Conservation (phyloP, 2,329 filamentous ascomycete species). For the Trichophyton schoenleinii region DNA sequence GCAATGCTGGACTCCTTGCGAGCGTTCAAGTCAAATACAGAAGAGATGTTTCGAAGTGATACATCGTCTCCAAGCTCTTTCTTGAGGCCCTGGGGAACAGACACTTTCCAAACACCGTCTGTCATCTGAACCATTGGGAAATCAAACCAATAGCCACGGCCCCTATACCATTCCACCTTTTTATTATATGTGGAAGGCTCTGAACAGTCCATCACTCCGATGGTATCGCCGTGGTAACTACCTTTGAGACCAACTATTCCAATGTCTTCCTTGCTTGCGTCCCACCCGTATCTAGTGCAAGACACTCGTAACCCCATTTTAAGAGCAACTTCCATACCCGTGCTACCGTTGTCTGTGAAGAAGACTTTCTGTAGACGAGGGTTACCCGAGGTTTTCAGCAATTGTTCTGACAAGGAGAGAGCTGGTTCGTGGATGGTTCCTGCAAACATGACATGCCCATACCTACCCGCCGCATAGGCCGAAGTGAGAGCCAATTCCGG, state of each 20-base stretch:
- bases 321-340: conserved; percentile 68
- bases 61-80: conserved; percentile 34
- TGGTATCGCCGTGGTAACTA: conserved; percentile 78
- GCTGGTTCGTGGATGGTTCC: conserved; percentile 69
- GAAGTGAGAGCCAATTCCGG: conserved; percentile 58
- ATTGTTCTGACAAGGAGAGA: conserved; percentile 51
- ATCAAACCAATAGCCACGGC: conserved; percentile 68
- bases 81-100: conserved; percentile 41
- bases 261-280: conserved; percentile 43
- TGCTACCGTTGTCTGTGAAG: conserved; percentile 74
- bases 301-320: conserved; percentile 72
- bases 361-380: conserved; percentile 59
- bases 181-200: conserved; percentile 68
- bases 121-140: conserved; percentile 59
- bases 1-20: conserved; percentile 37
- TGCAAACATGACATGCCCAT: conserved; percentile 82
- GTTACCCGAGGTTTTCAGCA: conserved; percentile 50
- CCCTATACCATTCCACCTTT: conserved; percentile 75
- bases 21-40: conserved; percentile 48
- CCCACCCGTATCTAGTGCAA: conserved; percentile 54
- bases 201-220: conserved; percentile 75
- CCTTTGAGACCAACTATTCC: conserved; percentile 63
- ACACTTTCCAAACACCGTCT: conserved; percentile 53
- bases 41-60: conserved; percentile 38
- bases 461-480: conserved; percentile 68